A percentile compares a stretch with the other conserved stretches of the same genome.
phyloP scores from a whole-genome alignment of 208 protist species.

The Endotrypanum monterogeii region DNA sequence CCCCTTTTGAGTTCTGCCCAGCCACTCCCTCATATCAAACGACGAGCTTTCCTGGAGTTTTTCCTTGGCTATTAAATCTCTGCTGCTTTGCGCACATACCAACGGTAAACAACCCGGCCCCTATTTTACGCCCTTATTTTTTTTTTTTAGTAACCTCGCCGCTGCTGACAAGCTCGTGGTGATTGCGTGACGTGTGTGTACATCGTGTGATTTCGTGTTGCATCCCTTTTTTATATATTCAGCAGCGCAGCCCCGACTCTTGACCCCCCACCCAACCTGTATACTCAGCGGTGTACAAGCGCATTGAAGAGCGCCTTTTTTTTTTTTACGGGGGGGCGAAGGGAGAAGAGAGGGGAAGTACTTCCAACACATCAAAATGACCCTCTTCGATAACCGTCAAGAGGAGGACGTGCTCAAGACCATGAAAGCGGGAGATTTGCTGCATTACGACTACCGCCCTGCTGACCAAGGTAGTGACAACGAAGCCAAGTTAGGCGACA shows the following conservation, averaged over 20 bases:
- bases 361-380: background rate
- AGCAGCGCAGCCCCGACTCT: background rate
- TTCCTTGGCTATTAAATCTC: too few relatives aligned
- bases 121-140: background rate
- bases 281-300: too few relatives aligned
- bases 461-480: background rate
- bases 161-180: background rate
- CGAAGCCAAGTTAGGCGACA: slow-evolving; percentile 39
- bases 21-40: too few relatives aligned
- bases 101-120: too few relatives aligned
- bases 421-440: slow-evolving; percentile 46
- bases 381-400: slow-evolving; percentile 2
- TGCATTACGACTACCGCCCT: slow-evolving; percentile 77
- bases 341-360: background rate
- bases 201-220: background rate
- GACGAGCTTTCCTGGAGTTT: too few relatives aligned
- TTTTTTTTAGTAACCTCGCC: background rate
- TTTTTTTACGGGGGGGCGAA: background rate
- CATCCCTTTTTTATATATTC: background rate
- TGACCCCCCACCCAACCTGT: too few relatives aligned
- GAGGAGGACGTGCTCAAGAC: slow-evolving; percentile 16
- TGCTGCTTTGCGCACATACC: too few relatives aligned
- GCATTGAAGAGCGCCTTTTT: background rate
- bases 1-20: too few relatives aligned
- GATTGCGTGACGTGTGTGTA: background rate